Evolutionary conservation across 2,329 filamentous ascomycete genomes (phyloP), one percentile per base, ranked within the genome.

Genomic region (Xylaria hypoxylon): DNA sequence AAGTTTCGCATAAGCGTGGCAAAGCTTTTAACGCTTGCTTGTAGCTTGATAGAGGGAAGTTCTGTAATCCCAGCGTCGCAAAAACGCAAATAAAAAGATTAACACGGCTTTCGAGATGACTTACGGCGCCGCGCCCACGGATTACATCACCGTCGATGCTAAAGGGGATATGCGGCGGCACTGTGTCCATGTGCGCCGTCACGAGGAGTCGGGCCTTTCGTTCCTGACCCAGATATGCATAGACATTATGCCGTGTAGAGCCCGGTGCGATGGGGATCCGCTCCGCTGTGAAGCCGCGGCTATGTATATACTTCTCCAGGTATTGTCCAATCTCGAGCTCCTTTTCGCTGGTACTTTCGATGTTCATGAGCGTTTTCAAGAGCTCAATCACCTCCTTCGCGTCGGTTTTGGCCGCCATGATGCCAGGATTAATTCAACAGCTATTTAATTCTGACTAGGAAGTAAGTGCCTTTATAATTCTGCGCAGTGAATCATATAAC

Each of bases 141-240:
- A 86, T 82, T 15, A 74, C 72, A 22, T 76, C 75, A 8, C 71
- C 73, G 5, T 76, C 68, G 5, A 77, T 70, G 42, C 81, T 80
- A 71, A 86, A 85, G 0, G 84, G 84, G 72, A 84, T 85, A 73
- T 82, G 85, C 0, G 85, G 85, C 0, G 85, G 83, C 3, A 84
- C 82, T 8, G 78, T 79, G 57, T 79, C 77, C 74, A 79, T 78
- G 67, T 80, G 78, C 1, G 75, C 72, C 5, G 77, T 77, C 19
- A 79, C 72, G 26, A 78, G 76, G 22, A 77, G 72, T 15, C 78
- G 72, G 3, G 76, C 74, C 40, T 75, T 70, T 28, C 75, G 72
- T 17, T 68, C 53, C 40, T 70, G 65, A 3, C 77, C 77, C 4
- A 80, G 70, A 68, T 80, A 80, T 8, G 79, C 79, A 71, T 80